Conservation (phyloP, 1,284 basidiomycete genomes). For the Flammula alnicola region DNA sequence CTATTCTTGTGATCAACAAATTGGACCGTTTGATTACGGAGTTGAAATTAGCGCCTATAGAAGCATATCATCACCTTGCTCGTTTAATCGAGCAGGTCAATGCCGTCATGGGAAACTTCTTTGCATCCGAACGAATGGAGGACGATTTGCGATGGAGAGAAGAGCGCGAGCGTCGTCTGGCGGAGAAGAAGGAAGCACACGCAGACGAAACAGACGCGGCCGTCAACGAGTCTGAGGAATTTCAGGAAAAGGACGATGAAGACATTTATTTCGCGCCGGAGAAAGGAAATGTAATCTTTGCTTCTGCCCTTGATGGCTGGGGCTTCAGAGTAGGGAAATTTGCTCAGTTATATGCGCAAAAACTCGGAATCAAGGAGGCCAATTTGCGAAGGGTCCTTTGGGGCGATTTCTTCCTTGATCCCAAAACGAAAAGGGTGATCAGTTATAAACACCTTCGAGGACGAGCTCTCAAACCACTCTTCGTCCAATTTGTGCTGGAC, state of each 20-base stretch:
- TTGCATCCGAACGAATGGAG: conserved; percentile 96
- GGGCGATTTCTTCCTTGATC: conserved; percentile 98
- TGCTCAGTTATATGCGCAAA: conserved; percentile 90
- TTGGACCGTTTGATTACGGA: conserved; percentile 95
- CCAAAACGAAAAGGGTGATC: conserved; percentile 94
- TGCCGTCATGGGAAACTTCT: conserved; percentile 97
- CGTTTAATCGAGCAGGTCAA: conserved; percentile 98
- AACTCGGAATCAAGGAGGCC: conserved; percentile 90
- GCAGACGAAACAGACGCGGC: conserved; percentile 70
- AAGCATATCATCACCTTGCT: conserved; percentile 93
- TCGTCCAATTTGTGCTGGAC: conserved; percentile 97
- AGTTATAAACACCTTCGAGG: conserved; percentile 90
- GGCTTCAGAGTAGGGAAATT: conserved; percentile 96
- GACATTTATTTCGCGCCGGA: conserved; percentile 98
- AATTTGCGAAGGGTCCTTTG: conserved; percentile 91
- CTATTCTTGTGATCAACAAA: conserved; percentile 97
- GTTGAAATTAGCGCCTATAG: conserved; percentile 87
- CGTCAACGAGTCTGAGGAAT: conserved; percentile 63
- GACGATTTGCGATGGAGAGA: conserved; percentile 95
- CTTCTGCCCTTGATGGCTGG: conserved; percentile 97
- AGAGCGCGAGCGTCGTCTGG: conserved; percentile 83
- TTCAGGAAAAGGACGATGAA: conserved; percentile 95
- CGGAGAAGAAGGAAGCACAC: conserved; percentile 69
- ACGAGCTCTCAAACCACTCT: conserved; percentile 91
- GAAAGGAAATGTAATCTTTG: conserved; percentile 95